These are phyloP conservation scores for Talaromyces stipitatus DNA, from an alignment of 495 filamentous ascomycete species.

Conservation along the genomic window DNA sequence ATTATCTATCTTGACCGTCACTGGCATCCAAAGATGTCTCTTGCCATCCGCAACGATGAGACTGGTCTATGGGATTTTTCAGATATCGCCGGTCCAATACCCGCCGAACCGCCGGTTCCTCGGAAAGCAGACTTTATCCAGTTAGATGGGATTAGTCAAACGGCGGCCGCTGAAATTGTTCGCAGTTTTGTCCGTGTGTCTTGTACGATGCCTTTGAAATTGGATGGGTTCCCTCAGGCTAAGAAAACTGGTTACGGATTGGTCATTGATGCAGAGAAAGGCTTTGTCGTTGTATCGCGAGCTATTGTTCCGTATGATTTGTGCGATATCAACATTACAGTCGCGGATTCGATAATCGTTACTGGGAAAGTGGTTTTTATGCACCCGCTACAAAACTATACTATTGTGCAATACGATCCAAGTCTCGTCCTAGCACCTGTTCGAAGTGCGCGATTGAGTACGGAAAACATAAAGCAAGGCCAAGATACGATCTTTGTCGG, in stretches of 20 bases:
- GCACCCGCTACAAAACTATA: slow-evolving; percentile 97
- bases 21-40: slow-evolving; percentile 88
- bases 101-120: slow-evolving; percentile 60
- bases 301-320: slow-evolving; percentile 94
- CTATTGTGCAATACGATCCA: slow-evolving; percentile 91
- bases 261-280: slow-evolving; percentile 92
- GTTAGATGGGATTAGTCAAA: slow-evolving; percentile 80
- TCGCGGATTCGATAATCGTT: slow-evolving; percentile 92
- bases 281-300: slow-evolving; percentile 84
- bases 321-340: slow-evolving; percentile 89
- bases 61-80: slow-evolving; percentile 93
- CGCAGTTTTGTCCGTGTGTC: slow-evolving; percentile 90
- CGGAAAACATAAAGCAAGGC: slow-evolving; percentile 75
- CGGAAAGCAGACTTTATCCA: slow-evolving; percentile 82
- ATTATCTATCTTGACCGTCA: slow-evolving; percentile 92
- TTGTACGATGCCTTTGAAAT: slow-evolving; percentile 87
- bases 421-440: slow-evolving; percentile 88
- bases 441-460: slow-evolving; percentile 75
- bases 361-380: slow-evolving; percentile 92
- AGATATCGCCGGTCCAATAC: slow-evolving; percentile 72
- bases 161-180: slow-evolving; percentile 83
- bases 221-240: slow-evolving; percentile 91
- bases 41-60: slow-evolving; percentile 84
- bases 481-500: slow-evolving; percentile 92
- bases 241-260: slow-evolving; percentile 91